Percentiles rank a stretch among this genome's conserved stretches.
Evolutionary conservation across 1,284 basidiomycete genomes (phyloP).

Genomic region (Ceratobasidium sp.): DNA sequence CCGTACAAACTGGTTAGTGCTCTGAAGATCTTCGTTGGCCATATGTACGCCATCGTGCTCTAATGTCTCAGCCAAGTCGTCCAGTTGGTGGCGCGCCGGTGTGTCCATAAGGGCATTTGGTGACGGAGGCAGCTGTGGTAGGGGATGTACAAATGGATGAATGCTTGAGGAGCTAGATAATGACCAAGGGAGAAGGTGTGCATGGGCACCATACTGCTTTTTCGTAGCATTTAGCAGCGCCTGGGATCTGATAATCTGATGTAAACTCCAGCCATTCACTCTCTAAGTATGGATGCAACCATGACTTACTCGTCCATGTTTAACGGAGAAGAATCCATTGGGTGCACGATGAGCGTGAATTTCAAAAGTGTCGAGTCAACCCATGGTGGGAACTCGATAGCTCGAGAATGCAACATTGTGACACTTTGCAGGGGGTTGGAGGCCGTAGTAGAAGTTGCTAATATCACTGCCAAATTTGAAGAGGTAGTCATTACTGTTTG

Average conservation of each 20-base stretch:
- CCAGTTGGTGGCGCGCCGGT: constrained; percentile 9
- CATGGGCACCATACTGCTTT: constrained; percentile 81
- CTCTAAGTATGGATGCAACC: constrained; percentile 3
- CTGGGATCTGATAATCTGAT: constrained; percentile 63
- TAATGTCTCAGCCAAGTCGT: constrained; percentile 18
- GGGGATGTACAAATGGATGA: constrained; percentile 69
- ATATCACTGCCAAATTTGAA: constrained; percentile 63
- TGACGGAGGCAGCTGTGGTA: constrained; percentile 72
- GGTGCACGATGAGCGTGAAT: constrained; percentile 80
- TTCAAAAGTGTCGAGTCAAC: constrained; percentile 74
- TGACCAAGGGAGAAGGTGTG: constrained; percentile 70
- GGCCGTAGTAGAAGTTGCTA: constrained; percentile 78
- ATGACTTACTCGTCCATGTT: constrained; percentile 78
- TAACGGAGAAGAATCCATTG: constrained; percentile 67
- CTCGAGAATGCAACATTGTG: constrained; percentile 71
- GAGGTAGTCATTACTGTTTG: background rate
- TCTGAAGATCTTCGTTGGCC: constrained; percentile 80
- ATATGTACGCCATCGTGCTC: constrained; percentile 58
- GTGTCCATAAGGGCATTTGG: constrained; percentile 49
- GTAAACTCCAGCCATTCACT: too few relatives aligned
- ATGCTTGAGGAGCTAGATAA: constrained; percentile 66
- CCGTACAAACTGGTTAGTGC: constrained; percentile 82
- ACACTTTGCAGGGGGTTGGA: constrained; percentile 81
- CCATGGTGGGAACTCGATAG: constrained; percentile 76
- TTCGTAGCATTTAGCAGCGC: constrained; percentile 83